These are phyloP conservation scores for Colletotrichum sp. DNA, from an alignment of 2,329 filamentous ascomycete genomes.

Conservation along the genomic window DNA sequence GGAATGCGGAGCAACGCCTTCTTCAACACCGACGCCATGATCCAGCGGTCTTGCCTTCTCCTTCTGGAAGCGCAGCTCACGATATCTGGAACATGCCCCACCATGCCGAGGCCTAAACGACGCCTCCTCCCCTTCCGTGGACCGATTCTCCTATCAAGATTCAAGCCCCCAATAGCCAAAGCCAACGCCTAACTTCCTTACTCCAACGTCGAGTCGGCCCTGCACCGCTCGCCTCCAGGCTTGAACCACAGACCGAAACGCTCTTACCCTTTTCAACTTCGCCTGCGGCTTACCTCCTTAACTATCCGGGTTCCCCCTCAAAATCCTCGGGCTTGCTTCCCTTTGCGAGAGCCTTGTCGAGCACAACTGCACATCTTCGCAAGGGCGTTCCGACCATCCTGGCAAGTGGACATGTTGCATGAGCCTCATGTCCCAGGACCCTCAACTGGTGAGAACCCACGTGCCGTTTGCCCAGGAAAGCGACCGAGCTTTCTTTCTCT, in stretches of 20 bases:
- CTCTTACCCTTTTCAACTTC: background rate
- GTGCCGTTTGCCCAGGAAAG: background rate
- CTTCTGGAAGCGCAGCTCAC: slow-evolving; percentile 9
- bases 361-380: background rate
- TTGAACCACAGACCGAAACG: slow-evolving; percentile 8
- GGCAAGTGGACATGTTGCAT: background rate
- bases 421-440: slow-evolving; percentile 1
- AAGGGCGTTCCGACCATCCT: background rate
- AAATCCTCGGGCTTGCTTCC: background rate
- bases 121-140: background rate
- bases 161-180: background rate
- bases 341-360: background rate
- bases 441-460: background rate
- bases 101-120: background rate
- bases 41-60: slow-evolving; percentile 8
- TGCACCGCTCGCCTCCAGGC: background rate
- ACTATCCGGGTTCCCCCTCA: background rate
- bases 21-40: slow-evolving; percentile 8
- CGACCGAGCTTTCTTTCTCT: slow-evolving; percentile 1
- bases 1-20: background rate
- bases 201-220: background rate
- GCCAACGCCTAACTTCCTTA: background rate
- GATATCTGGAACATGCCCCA: slow-evolving; percentile 10
- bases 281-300: background rate
- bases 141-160: background rate